phyloP scores from a whole-genome alignment of 805 yeast species.

The Cyberlindnera misumaiensis region DNA sequence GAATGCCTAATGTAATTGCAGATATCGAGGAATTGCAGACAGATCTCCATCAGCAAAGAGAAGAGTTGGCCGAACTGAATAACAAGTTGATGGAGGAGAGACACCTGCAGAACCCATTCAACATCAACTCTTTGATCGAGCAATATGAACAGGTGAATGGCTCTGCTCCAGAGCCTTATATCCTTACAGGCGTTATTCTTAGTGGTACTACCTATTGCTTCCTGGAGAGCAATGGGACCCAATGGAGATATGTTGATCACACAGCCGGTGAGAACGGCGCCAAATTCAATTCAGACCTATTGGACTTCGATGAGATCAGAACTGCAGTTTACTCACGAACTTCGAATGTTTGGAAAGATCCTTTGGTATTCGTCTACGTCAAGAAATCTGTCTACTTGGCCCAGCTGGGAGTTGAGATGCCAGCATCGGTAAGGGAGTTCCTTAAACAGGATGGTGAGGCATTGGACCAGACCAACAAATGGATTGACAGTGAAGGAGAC shows the following conservation, averaged over 20 bases:
- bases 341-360: conserved; percentile 18
- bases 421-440: conserved; percentile 24
- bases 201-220: conserved; percentile 27
- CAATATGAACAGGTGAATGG: conserved; percentile 7
- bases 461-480: conserved; percentile 14
- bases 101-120: conserved; percentile 16
- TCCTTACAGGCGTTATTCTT: conserved; percentile 31
- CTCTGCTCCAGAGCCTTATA: conserved; percentile 28
- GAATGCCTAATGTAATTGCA: conserved; percentile 5
- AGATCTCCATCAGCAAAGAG: conserved; percentile 11
- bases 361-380: conserved; percentile 30
- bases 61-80: conserved; percentile 4
- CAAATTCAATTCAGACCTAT: conserved; percentile 4
- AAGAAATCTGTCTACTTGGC: conserved; percentile 21
- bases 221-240: conserved; percentile 15
- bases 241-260: conserved; percentile 28
- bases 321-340: conserved; percentile 17
- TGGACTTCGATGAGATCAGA: conserved; percentile 23
- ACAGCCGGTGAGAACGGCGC: conserved; percentile 23
- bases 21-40: conserved; percentile 4
- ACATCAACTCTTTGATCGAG: conserved; percentile 23
- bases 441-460: conserved; percentile 24
- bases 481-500: conserved; percentile 6
- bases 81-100: conserved; percentile 11
- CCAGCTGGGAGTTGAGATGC: conserved; percentile 10